A percentile compares a stretch with the other conserved stretches of the same genome.
These are phyloP conservation scores for Rhizopogon roseolus DNA, from an alignment of 768 basidiomycete species.

Conservation along the genomic window DNA sequence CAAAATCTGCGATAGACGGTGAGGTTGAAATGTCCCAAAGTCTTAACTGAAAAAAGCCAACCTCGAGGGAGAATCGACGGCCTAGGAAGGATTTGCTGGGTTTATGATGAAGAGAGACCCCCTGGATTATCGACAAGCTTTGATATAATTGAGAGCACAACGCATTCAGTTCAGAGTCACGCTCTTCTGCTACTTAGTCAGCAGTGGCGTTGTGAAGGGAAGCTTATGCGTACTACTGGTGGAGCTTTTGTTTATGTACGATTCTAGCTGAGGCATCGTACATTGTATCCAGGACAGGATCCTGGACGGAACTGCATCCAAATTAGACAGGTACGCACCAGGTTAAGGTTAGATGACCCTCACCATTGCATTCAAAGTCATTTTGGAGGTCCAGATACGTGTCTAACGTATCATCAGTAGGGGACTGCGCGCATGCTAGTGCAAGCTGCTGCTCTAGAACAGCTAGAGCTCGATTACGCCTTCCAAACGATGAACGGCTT, in stretches of 20 bases:
- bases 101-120: constrained; percentile 64
- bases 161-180: constrained; percentile 41
- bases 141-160: constrained; percentile 52
- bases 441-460: constrained; percentile 54
- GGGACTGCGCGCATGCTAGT: constrained; percentile 38
- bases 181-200: constrained; percentile 29
- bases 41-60: constrained; percentile 22
- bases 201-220: neutral
- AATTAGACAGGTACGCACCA: constrained; percentile 1
- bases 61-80: constrained; percentile 65
- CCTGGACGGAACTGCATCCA: constrained; percentile 58
- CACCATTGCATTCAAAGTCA: constrained; percentile 81
- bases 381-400: constrained; percentile 66
- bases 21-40: neutral
- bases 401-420: constrained; percentile 40
- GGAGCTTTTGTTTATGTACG: constrained; percentile 38
- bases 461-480: constrained; percentile 51
- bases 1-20: constrained; percentile 47
- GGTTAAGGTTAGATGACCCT: constrained; percentile 18
- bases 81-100: constrained; percentile 68
- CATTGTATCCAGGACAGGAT: constrained; percentile 58
- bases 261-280: constrained; percentile 47
- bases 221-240: constrained; percentile 32
- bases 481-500: constrained; percentile 46
- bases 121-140: constrained; percentile 70